Evolutionary conservation across 2,329 filamentous ascomycete genomes (phyloP).

Genomic region (Botrytis pseudocinerea): DNA sequence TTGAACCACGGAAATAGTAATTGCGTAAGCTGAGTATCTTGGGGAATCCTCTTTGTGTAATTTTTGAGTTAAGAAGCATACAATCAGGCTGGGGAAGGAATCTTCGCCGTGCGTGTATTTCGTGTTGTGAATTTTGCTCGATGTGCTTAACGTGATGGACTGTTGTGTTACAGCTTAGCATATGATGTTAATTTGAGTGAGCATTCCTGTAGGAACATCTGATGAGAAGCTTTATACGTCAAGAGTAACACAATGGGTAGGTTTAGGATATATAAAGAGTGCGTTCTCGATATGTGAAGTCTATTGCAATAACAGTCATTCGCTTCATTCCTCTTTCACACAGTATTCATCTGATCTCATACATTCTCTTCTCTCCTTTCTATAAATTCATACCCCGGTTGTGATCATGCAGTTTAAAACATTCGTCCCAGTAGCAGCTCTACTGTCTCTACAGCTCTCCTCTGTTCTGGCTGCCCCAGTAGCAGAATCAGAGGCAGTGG

Average conservation of each 20-base stretch:
- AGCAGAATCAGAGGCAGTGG: conserved; percentile 2
- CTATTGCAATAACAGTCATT: background rate
- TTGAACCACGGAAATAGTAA: background rate
- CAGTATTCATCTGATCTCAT: background rate
- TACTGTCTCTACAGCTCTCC: background rate
- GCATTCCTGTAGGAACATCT: background rate
- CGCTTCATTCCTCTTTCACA: background rate
- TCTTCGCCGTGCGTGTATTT: background rate
- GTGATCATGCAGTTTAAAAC: conserved; percentile 14
- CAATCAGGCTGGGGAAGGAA: background rate
- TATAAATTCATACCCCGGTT: background rate
- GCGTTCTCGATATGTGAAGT: background rate
- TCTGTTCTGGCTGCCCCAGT: conserved; percentile 14
- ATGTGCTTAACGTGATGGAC: background rate
- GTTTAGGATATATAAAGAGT: background rate
- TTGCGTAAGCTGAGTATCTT: background rate
- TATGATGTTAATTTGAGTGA: background rate
- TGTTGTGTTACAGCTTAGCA: background rate
- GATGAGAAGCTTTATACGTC: background rate
- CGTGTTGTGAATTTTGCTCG: background rate
- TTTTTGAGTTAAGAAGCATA: background rate
- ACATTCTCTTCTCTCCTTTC: background rate
- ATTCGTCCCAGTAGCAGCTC: background rate
- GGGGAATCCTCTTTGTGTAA: background rate
- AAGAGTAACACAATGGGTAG: background rate